phyloP scores from a whole-genome alignment of 805 yeast genomes.

The Lipomyces starkeyi region DNA sequence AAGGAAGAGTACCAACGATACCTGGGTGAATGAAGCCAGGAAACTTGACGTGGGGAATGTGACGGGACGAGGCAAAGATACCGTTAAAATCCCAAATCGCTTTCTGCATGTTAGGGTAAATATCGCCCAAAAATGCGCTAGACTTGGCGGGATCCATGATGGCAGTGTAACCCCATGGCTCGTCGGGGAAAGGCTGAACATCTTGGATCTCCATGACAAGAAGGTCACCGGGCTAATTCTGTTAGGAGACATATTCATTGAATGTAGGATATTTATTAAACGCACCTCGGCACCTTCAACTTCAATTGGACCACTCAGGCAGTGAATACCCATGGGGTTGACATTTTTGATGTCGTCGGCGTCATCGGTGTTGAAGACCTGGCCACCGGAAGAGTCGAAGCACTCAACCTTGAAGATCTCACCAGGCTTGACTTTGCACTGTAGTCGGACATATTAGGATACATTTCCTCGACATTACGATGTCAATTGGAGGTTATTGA shows the following conservation, averaged over 20 bases:
- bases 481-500: background rate
- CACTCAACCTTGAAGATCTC: constrained; percentile 57
- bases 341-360: constrained; percentile 57
- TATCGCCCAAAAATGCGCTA: constrained; percentile 57
- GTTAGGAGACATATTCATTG: background rate
- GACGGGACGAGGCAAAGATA: constrained; percentile 56
- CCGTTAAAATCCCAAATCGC: constrained; percentile 61
- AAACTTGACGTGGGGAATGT: constrained; percentile 57
- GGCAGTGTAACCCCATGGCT: constrained; percentile 63
- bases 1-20: constrained; percentile 58
- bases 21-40: constrained; percentile 61
- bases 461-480: background rate
- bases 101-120: constrained; percentile 59
- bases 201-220: constrained; percentile 57
- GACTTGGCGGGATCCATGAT: constrained; percentile 56
- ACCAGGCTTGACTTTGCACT: constrained; percentile 49
- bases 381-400: constrained; percentile 63
- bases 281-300: constrained; percentile 51
- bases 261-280: background rate
- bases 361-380: constrained; percentile 53
- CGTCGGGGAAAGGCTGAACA: constrained; percentile 59
- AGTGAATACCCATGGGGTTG: constrained; percentile 55
- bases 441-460: background rate
- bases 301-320: constrained; percentile 57
- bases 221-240: constrained; percentile 52